Conservation (phyloP, 108 stramenopile genomes). For the Pseudonitzschia delicatissima region DNA sequence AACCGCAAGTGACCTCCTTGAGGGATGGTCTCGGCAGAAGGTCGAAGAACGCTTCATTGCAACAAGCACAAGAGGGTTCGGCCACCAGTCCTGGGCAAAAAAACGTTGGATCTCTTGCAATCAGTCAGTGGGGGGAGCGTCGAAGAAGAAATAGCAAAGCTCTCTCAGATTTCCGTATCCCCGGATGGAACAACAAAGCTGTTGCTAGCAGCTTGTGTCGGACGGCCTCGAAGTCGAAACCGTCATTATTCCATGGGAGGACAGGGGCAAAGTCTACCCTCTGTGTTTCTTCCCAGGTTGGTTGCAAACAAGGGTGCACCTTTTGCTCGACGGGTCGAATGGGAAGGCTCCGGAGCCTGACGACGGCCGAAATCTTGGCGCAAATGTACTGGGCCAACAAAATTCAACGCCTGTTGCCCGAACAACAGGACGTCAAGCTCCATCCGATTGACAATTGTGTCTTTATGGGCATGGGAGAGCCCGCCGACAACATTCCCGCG, state of each 20-base stretch:
- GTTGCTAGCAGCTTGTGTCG: conserved; percentile 29
- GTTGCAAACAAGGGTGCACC: conserved; percentile 81
- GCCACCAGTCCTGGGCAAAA: conserved; percentile 7
- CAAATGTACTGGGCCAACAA: conserved; percentile 75
- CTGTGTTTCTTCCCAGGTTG: conserved; percentile 86
- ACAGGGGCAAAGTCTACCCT: conserved; percentile 54
- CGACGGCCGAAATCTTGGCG: conserved; percentile 68
- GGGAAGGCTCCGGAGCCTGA: conserved; percentile 68
- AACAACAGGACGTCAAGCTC: conserved; percentile 14
- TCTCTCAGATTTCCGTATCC: conserved; percentile 20
- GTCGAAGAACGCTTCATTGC: conserved; percentile 4
- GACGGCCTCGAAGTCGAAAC: conserved; percentile 49
- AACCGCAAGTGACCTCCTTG: conserved; percentile 5
- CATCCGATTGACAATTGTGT: conserved; percentile 62
- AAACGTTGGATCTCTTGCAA: conserved; percentile 5
- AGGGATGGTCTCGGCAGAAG: conserved; percentile 21
- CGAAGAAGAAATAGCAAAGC: conserved; percentile 21
- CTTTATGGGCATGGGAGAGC: conserved; percentile 91
- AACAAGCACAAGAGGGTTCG: conserved; percentile 1
- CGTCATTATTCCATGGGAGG: conserved; percentile 63
- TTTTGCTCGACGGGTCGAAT: conserved; percentile 89
- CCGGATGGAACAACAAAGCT: conserved; percentile 69
- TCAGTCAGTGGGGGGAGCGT: conserved; percentile 5
- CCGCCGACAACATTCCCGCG: conserved; percentile 60
- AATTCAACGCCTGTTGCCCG: conserved; percentile 30